Base-by-base conservation (phyloP, 345 rosid genomes). In the Adansonia digitata region DNA sequence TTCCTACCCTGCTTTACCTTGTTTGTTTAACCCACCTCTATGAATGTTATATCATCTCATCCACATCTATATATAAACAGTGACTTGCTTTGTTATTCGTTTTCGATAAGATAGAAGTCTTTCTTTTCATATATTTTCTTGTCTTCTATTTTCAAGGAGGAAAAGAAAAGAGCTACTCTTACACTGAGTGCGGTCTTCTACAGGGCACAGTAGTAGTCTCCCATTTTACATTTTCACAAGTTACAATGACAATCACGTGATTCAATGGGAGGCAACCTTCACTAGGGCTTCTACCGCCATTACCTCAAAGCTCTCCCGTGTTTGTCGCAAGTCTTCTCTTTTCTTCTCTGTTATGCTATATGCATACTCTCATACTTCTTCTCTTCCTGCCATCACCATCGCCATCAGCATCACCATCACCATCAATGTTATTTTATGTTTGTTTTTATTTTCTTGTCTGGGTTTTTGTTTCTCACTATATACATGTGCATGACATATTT, bases 261-360 rank as follows among this genome's bases (percentile, higher is more conserved):
- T 24, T 43, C 71, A 43, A 67, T n/a, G 27, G 27, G 27, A 35
- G 12, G 6, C 45, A 17, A 14, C 48, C 17, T 62, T 29, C 12
- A 9, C 1, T 22, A 14, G 2, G 24, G 2, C 6, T 29, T 24
- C 20, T 34, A 37, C 45, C 39, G 51, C 52, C 72, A 66, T 13
- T 12, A 13, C 52, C 71, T 14, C 72, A 68, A 68, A 46, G 2
- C 56, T 15, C 53, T 43, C 72, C 72, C 72, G 72, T 46, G 72
- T 68, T 68, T 27, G 14, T 68, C 56, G 72, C 72, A 10, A 43
- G 71, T 24, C 13, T 43, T 67, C 39, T 68, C 34, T n/a, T n/a
- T n/a, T n/a, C n/a, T n/a, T n/a, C n/a, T n/a, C n/a, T n/a, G n/a
- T n/a, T n/a, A n/a, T 1, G 3, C 3, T 31, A 31, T 31, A 3